A percentile compares a stretch with the other conserved stretches of the same genome.
Evolutionary conservation across 352 stramenopile genomes (phyloP).

Genomic region (Thraustochytrium sp.): DNA sequence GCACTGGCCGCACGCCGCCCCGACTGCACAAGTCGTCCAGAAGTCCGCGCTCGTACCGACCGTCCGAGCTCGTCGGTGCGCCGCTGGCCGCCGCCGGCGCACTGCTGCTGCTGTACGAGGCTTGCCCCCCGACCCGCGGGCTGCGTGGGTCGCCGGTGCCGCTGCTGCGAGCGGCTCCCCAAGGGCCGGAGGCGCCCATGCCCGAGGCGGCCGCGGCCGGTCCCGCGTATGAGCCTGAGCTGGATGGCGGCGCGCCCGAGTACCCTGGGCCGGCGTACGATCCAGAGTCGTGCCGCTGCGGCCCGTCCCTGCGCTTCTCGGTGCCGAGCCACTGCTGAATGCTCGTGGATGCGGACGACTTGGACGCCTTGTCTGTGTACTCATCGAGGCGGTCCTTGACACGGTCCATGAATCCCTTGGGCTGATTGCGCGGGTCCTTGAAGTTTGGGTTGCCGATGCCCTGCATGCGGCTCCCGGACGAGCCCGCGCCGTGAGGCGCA

Average conservation of each 20-base stretch:
- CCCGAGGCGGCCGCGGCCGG: background rate
- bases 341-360: background rate
- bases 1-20: conserved; percentile 71
- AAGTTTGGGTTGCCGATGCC: conserved; percentile 34
- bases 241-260: too few relatives aligned
- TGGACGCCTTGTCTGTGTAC: conserved; percentile 18
- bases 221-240: background rate
- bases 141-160: background rate
- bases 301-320: background rate
- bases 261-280: background rate
- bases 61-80: background rate
- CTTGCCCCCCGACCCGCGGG: background rate
- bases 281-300: background rate
- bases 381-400: conserved; percentile 60
- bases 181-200: background rate
- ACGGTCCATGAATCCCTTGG: conserved; percentile 75
- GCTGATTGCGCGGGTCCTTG: conserved; percentile 54
- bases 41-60: conserved; percentile 66
- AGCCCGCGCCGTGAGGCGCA: background rate
- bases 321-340: conserved; percentile 24
- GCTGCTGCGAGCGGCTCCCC: background rate
- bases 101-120: background rate
- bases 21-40: conserved; percentile 67
- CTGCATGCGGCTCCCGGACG: background rate
- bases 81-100: conserved; percentile 8